phyloP scores from a whole-genome alignment of 352 stramenopile species.

The Globisporangium mamillatum region DNA sequence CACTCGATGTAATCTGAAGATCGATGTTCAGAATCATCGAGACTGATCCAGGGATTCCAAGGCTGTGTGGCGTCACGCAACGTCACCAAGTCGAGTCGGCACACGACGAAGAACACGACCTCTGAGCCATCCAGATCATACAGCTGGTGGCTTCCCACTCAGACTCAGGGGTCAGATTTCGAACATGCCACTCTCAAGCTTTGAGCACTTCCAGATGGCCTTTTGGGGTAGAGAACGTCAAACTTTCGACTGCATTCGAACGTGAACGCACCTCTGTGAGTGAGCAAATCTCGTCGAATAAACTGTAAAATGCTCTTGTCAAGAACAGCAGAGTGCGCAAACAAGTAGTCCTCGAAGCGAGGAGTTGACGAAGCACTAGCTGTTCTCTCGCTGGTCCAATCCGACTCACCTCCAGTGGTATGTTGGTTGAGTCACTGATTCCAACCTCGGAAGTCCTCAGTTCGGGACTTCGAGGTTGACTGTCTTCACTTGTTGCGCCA shows the following conservation, averaged over 20 bases:
- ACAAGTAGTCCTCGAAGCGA: too few relatives aligned
- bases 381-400: too few relatives aligned
- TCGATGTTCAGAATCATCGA: background rate
- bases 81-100: background rate
- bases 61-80: background rate
- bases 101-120: background rate
- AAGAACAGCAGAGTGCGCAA: too few relatives aligned
- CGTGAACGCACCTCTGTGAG: background rate
- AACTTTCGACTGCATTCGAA: background rate
- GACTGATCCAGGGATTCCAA: background rate
- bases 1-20: background rate
- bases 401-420: too few relatives aligned
- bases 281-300: background rate
- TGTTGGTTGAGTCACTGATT: too few relatives aligned
- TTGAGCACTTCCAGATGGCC: background rate
- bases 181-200: background rate
- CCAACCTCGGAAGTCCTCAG: too few relatives aligned
- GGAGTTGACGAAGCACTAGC: too few relatives aligned
- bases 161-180: background rate
- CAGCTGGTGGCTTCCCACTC: background rate
- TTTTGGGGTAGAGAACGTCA: background rate
- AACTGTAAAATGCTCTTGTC: too few relatives aligned
- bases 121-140: background rate
- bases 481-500: background rate
- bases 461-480: too few relatives aligned